Base-by-base conservation (phyloP, 495 filamentous ascomycete genomes). In the Poronia punctata region DNA sequence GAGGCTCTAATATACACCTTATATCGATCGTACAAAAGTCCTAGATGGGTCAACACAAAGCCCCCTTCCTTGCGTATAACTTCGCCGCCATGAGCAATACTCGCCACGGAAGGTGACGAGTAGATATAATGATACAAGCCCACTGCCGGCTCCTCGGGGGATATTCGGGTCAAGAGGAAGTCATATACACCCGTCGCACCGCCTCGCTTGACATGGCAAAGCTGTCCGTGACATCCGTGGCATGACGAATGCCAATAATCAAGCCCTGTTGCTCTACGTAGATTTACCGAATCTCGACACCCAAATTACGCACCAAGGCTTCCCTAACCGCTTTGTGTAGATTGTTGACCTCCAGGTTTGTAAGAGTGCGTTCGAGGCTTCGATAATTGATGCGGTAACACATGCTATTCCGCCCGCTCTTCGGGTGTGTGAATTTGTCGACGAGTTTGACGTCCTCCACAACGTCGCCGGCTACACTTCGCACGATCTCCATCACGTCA, bases 321-420 rank as follows among this genome's bases (percentile, higher is more conserved):
- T 64, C 50, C 14, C 66, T 61, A 25, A 97, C 77, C 53, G 64
- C 52, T 10, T 78, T 68, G 62, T 98, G 90, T 50, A 94, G 60
- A 17, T 67, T 64, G 57, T 94, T 94, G 4, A 75, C 70, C 67
- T 93, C 84, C 35, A 69, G 66, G 38, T 87, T 90, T 18, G 76
- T 92, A 62, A 98, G 64, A 6, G 93, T 98, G 49, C 78, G 72
- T 63, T 96, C 90, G 50, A 95, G 61, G 56, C 86, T 89, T 28
- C 89, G 71, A 54, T 97, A 98, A 56, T 87, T 90, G 52, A 96
- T 82, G 48, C 92, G 67, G 55, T 96, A 98, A 67, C 87, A 95
- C 65, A 89, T 59, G 58, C 87, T 95, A 70, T 75, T 80, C 52
- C 84, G 66, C 10, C 76, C 74, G 32, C 85, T 89, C 62, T 83